Conservation (phyloP, 345 rosid species). For the Euphorbia lathyris region DNA sequence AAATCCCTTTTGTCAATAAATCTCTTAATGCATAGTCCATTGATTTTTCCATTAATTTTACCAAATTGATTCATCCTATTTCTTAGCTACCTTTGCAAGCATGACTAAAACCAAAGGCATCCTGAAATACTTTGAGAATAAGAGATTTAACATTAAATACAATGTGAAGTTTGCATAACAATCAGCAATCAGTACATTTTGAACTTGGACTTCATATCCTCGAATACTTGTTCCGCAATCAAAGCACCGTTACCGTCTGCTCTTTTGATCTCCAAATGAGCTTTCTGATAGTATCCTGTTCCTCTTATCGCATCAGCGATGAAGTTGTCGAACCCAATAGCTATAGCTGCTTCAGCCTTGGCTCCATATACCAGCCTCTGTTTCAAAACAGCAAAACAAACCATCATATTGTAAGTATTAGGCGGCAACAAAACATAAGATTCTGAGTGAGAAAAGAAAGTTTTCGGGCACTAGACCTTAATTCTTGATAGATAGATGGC, state of each 20-base stretch:
- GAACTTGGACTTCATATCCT: conserved; percentile 78
- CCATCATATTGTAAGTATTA: background rate
- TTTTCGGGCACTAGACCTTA: conserved; percentile 38
- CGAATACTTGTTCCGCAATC: conserved; percentile 86
- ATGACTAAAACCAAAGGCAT: no score
- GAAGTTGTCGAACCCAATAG: conserved; percentile 82
- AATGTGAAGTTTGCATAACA: background rate
- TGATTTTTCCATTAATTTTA: no score
- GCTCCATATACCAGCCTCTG: conserved; percentile 85
- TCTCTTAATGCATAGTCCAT: background rate
- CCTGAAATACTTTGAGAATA: no score
- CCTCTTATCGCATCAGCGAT: conserved; percentile 76
- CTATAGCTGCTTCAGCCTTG: conserved; percentile 81
- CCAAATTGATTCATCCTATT: background rate
- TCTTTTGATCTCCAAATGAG: conserved; percentile 65
- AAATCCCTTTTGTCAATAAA: background rate
- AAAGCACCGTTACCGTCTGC: conserved; percentile 73
- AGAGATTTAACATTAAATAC: background rate
- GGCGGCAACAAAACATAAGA: background rate
- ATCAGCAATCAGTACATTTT: conserved; percentile 50
- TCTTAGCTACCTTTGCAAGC: no score
- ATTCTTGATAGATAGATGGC: conserved; percentile 73
- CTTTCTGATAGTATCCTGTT: conserved; percentile 61
- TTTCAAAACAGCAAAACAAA: background rate
- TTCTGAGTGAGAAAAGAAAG: background rate